Evolutionary conservation across 23 red algal genomes (phyloP), one percentile per base, ranked within the genome.

Genomic region (Cyanidioschyzon merolae): DNA sequence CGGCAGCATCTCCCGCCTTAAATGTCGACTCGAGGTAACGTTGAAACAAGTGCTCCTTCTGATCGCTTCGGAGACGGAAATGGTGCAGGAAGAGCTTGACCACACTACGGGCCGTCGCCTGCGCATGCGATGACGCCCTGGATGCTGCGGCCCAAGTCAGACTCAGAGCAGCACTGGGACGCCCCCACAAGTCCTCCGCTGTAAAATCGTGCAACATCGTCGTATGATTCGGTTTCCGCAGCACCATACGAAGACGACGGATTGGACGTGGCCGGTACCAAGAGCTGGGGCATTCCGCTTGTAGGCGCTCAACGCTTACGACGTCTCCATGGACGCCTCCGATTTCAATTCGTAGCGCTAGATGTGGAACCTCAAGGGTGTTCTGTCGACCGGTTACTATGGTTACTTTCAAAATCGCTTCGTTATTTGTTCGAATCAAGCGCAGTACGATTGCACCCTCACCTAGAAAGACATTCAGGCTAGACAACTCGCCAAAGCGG

Each of bases 391-490:
- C 63, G 7, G 32, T 7, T 7, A 71, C 63, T 7, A 35, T 7
- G 3, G 32, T 35, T 7, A 71, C 30, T 12, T 32, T 3, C 29
- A 71, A 25, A 3, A 71, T 3, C 16, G 29, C 21, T 35, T 27
- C n/a, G n/a, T 35, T 27, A 7, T 35, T 25, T 32, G n/a, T 25
- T 7, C 12, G 29, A 7, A 71, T 7, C 16, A 3, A 25, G n/a
- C 63, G 63, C 29, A 27, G 63, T 7, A 71, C n/a, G 63, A 71
- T 71, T 7, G 63, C 63, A 27, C 63, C 63, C 29, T 71, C 63
- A 27, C 63, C 63, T 35, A 71, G 63, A 35, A 71, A 71, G 12
- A 71, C 63, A 35, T 71, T 71, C 63, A 71, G 12, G 29, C 63
- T 71, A 7, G 16, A 7, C 29, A 71, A 35, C 29, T 25, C 63